Evolutionary conservation across 192 early-diverging fungal genomes (phyloP).

Genomic region (Linnemannia schmuckeri): DNA sequence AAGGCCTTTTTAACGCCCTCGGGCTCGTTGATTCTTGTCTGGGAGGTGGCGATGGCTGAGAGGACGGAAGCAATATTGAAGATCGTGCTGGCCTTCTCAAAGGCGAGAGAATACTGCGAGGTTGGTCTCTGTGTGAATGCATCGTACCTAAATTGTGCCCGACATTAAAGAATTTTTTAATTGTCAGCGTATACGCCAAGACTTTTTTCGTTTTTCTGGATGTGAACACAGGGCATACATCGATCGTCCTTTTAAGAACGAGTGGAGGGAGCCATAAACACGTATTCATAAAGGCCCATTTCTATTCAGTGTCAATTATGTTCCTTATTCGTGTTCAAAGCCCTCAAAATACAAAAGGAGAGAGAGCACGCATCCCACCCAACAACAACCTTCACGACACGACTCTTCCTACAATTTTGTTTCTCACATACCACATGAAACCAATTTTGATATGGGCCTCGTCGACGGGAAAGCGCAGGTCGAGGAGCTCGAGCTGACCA

Average conservation of each 20-base stretch:
- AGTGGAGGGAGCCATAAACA: constrained; percentile 8
- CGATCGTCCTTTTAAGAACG: constrained; percentile 2
- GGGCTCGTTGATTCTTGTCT: constrained; percentile 77
- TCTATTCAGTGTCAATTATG: not conserved
- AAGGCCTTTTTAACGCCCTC: constrained; percentile 85
- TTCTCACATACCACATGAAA: constrained; percentile 85
- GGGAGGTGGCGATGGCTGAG: constrained; percentile 79
- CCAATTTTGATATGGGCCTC: constrained; percentile 90
- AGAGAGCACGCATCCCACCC: not conserved
- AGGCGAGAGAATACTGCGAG: constrained; percentile 94
- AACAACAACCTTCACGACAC: not conserved
- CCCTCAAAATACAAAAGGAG: not conserved
- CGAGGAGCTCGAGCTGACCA: constrained; percentile 94
- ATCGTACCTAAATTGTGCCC: constrained; percentile 68
- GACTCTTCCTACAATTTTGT: not conserved
- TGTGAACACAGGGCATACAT: not conserved
- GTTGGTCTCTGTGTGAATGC: constrained; percentile 85
- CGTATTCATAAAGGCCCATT: not conserved
- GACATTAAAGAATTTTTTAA: not conserved
- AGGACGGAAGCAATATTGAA: constrained; percentile 93
- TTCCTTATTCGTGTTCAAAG: not conserved
- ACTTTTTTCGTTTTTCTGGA: constrained; percentile 23
- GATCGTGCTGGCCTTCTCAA: constrained; percentile 96
- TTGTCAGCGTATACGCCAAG: constrained; percentile 31
- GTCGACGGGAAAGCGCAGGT: constrained; percentile 93